Evolutionary conservation across 305 asterid species (phyloP), one percentile per base, ranked within the genome.

Genomic region (Fraxinus sp.): DNA sequence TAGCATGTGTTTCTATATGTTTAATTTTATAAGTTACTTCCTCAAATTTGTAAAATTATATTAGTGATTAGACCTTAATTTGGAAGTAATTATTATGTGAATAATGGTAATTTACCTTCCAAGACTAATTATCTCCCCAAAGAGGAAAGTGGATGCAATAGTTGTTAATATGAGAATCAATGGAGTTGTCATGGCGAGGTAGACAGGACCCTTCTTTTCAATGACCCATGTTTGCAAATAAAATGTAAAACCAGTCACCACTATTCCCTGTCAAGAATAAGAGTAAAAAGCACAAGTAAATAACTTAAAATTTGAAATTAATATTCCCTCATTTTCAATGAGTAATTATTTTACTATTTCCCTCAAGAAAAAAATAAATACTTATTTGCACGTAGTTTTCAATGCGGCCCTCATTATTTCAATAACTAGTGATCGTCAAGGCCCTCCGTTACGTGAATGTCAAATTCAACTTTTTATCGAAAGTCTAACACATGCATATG

Each of bases 191-290:
- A 88, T 89, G 66, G 98, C 93, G 46, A 96, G 75, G 77, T 85
- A 96, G 14, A 96, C 98, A 4, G 99, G 98, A 1, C 99, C 99
- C 86, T 88, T 96, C 94, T 91, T 94, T 89, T 94, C 98, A 41
- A 94, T 83, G 33, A 96, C 93, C 97, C 97, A 96, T 78, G 97
- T 78, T 87, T 96, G 99, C 0, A 96, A 87, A 88, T 94, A 96
- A 83, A 93, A 96, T 62, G 98, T 85, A 26, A 94, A 20, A 4
- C 97, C 99, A 8, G 98, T 96, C 81, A 96, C 98, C 35, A 88
- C 88, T 33, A 93, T 81, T 84, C 99, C 99, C 99, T 96, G 91
- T 32, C 30, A 75, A 80, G 32, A 7, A 39, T 46, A 3, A 5
- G 0, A 39, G 18, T n/a, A 72, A 14, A 1, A 18, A 0, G 18